Conservation (phyloP, 345 rosid species). For the Citrus medica region DNA sequence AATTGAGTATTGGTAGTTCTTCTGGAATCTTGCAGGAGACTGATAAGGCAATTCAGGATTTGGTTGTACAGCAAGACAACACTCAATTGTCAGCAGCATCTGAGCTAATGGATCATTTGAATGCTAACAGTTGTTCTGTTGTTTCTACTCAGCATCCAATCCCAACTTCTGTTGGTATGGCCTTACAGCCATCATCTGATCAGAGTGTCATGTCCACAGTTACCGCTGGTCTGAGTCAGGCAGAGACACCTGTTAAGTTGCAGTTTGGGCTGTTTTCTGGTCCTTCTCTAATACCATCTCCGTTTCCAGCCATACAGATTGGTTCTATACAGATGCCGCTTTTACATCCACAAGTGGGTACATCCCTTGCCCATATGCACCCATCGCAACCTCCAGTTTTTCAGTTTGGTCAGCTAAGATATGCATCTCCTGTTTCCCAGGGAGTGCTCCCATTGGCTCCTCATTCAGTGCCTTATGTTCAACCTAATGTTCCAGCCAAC, state of each 20-base stretch:
- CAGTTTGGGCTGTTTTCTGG: conserved; percentile 98
- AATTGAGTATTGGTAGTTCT: conserved; percentile 34
- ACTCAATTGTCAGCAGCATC: conserved; percentile 34
- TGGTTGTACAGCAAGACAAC: conserved; percentile 39
- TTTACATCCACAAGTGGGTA: conserved; percentile 67
- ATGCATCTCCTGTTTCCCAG: conserved; percentile 75
- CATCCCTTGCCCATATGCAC: conserved; percentile 61
- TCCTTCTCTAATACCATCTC: conserved; percentile 85
- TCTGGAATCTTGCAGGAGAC: conserved; percentile 49
- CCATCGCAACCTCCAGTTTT: conserved; percentile 71
- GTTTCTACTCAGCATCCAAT: conserved; percentile 29
- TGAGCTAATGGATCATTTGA: conserved; percentile 34
- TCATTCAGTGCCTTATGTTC: conserved; percentile 53
- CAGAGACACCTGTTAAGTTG: conserved; percentile 69
- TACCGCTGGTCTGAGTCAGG: conserved; percentile 42
- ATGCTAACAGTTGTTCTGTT: conserved; percentile 33
- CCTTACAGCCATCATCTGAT: conserved; percentile 37
- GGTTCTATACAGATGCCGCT: conserved; percentile 99
- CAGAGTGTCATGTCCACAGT: conserved; percentile 39
- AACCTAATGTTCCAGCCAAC: conserved; percentile 40
- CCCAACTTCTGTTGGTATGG: conserved; percentile 31
- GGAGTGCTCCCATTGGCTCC: conserved; percentile 69
- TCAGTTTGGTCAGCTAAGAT: conserved; percentile 89
- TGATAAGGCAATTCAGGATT: conserved; percentile 49
- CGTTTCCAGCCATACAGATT: conserved; percentile 96